These are phyloP conservation scores for Ceratocystiopsis minuta DNA, from an alignment of 2,329 filamentous ascomycete species.

Conservation along the genomic window DNA sequence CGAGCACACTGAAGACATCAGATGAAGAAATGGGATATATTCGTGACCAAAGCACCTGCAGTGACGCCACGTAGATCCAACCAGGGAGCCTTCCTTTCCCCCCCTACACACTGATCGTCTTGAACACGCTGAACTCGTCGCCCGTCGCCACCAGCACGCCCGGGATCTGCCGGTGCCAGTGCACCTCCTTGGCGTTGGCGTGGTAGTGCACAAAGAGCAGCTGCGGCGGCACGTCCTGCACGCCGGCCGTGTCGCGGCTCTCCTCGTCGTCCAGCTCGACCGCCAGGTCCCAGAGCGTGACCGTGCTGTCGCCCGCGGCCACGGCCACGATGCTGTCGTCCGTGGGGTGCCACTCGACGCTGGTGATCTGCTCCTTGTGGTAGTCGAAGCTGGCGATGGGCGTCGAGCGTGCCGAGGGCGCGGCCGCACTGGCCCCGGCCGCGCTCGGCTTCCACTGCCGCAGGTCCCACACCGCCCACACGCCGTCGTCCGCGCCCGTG, in stretches of 20 bases:
- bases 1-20: no score
- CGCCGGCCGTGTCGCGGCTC: conserved; percentile 71
- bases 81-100: no score
- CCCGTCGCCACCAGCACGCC: conserved; percentile 81
- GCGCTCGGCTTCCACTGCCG: conserved; percentile 69
- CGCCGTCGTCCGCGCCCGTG: conserved; percentile 80
- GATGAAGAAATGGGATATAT: background rate
- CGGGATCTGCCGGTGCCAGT: conserved; percentile 95
- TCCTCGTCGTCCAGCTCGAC: conserved; percentile 96
- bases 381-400: conserved; percentile 89
- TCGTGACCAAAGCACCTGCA: background rate
- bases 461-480: conserved; percentile 92
- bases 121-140: conserved; percentile 71
- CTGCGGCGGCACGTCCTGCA: conserved; percentile 83
- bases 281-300: conserved; percentile 91
- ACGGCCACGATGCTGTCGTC: conserved; percentile 93
- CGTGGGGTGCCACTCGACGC: conserved; percentile 90
- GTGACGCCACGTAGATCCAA: background rate
- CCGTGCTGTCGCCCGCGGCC: conserved; percentile 79
- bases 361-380: conserved; percentile 92
- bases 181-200: conserved; percentile 82
- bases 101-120: conserved; percentile 61
- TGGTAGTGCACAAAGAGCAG: conserved; percentile 94
- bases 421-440: conserved; percentile 13
- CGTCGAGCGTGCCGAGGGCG: conserved; percentile 27